phyloP scores from a whole-genome alignment of 768 basidiomycete genomes.

The Obba rivulosa region DNA sequence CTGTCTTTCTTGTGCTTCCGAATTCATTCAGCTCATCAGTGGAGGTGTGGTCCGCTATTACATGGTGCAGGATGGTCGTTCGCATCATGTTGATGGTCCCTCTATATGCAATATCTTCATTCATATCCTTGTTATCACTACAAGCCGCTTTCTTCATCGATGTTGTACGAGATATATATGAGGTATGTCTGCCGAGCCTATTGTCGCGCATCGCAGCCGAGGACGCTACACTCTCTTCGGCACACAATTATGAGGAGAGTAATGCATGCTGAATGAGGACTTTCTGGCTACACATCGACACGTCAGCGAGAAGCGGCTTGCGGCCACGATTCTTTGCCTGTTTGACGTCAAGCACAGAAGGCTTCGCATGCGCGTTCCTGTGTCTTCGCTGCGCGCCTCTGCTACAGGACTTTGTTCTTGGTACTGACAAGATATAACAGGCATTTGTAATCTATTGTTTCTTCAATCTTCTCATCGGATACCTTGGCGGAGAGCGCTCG shows the following conservation, averaged over 20 bases:
- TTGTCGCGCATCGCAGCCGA: too few species aligned
- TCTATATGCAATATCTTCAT: conserved; percentile 82
- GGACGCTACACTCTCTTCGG: too few species aligned
- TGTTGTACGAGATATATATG: conserved; percentile 90
- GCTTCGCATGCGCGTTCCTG: too few species aligned
- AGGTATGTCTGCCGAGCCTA: conserved; percentile 45
- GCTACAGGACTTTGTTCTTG: too few species aligned
- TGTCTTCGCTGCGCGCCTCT: too few species aligned
- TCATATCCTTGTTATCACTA: conserved; percentile 90
- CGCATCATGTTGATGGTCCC: conserved; percentile 98
- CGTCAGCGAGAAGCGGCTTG: too few species aligned
- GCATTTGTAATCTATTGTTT: conserved; percentile 95
- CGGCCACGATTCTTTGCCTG: too few species aligned
- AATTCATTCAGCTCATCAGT: background rate
- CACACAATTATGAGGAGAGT: too few species aligned
- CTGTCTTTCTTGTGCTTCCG: conserved; percentile 1
- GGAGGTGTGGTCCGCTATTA: background rate
- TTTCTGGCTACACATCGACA: too few species aligned
- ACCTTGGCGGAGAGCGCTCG: conserved; percentile 90
- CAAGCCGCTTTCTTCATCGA: conserved; percentile 97
- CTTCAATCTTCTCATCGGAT: conserved; percentile 75
- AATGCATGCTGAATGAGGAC: too few species aligned
- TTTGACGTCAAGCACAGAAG: too few species aligned
- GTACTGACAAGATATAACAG: conserved; percentile 36
- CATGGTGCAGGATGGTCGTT: conserved; percentile 66